Evolutionary conservation across 495 filamentous ascomycete genomes (phyloP).

Genomic region (Jackrogersella multiformis): DNA sequence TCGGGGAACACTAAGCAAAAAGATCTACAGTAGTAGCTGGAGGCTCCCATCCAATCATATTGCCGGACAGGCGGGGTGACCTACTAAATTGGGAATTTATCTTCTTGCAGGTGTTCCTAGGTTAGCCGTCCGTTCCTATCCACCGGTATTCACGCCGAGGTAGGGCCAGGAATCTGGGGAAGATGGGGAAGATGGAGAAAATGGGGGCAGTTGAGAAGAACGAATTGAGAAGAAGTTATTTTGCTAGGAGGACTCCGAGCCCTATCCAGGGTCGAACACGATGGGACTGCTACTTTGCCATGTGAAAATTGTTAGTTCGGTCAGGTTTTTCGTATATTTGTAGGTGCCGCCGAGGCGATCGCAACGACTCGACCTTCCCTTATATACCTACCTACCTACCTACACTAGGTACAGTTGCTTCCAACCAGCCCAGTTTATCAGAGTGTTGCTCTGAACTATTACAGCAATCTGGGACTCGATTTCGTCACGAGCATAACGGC

Average conservation of each 20-base stretch:
- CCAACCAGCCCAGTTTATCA: not conserved
- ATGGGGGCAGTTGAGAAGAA: not conserved
- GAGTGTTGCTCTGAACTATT: not conserved
- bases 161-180: constrained; percentile 7
- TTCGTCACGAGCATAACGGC: not conserved
- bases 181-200: not conserved
- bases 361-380: not conserved
- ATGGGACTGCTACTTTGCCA: constrained; percentile 2
- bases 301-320: constrained; percentile 7
- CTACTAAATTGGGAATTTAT: constrained; percentile 21
- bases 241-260: not conserved
- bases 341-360: not conserved
- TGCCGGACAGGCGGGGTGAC: not conserved
- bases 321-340: not conserved
- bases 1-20: constrained; percentile 5
- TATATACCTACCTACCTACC: too few species aligned
- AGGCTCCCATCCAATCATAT: constrained; percentile 13
- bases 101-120: too few species aligned
- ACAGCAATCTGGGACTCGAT: not conserved
- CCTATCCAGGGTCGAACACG: not conserved
- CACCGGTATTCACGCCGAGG: constrained; percentile 5
- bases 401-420: too few species aligned
- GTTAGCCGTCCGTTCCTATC: not conserved
- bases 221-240: not conserved
- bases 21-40: not conserved